Evolutionary conservation across 257 asterid genomes (phyloP), one percentile per base, ranked within the genome.

Genomic region (Solanum bulbocastanum): DNA sequence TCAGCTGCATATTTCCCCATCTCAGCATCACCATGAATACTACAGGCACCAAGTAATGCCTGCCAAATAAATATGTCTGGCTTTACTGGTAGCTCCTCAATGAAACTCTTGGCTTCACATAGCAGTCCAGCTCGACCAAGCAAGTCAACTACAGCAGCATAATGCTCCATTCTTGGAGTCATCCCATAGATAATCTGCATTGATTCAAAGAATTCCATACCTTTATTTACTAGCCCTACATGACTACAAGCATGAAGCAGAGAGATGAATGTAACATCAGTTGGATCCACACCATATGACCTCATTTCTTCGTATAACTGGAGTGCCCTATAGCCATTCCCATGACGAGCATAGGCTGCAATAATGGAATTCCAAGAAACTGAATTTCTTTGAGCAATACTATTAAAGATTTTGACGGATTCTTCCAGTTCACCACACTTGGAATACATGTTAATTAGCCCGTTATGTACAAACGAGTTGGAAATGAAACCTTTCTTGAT

Each of bases 351-450:
- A 92, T 89, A 95, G 20, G 98, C 98, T 75, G 98, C 96, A 87
- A 96, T 95, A 87, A 96, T 90, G 75, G 97, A 95, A 90, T 94
- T 96, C 98, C 98, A 96, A 20, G 99, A 95, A 86, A 96, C 94
- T 87, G 90, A 90, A 92, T 94, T 95, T 94, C 88, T 95, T 36
- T 12, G 90, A 44, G 87, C 89, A 92, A 93, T 92, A 74, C 42
- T 32, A 36, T 81, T 35, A 78, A 97, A 96, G 81, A 94, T 87
- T 87, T 90, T 88, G 13, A 89, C 76, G 5, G 98, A 93, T 68
- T 93, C 97, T 60, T 91, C 92, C 93, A 95, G 91, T 88, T 93
- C 91, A 83, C 98, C 99, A 37, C 94, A 90, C 89, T 95, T 97
- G 76, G 99, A 94, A 81, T 97, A 96, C 98, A 95, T 94, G 94